These are phyloP conservation scores for Boletus barrowsii DNA, from an alignment of 768 basidiomycete species.

Conservation along the genomic window DNA sequence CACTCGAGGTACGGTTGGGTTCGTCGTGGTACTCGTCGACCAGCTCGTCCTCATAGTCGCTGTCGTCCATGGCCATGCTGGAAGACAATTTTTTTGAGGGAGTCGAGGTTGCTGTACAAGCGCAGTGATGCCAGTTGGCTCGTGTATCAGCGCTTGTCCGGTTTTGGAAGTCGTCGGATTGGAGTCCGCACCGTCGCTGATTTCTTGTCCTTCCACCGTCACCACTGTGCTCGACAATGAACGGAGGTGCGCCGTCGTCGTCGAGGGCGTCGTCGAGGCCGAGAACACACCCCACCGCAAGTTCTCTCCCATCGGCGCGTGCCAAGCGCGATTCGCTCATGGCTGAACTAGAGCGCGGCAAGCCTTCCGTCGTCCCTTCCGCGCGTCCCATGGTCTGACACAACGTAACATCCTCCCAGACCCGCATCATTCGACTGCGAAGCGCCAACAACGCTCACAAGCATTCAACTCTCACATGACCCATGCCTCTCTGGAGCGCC, in stretches of 20 bases:
- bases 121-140: not conserved
- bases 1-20: not conserved
- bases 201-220: not conserved
- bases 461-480: constrained; percentile 60
- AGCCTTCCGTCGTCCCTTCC: not conserved
- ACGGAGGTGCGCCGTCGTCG: constrained; percentile 10
- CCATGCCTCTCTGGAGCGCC: constrained; percentile 65
- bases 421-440: constrained; percentile 62
- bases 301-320: constrained; percentile 13
- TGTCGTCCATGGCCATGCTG: constrained; percentile 10
- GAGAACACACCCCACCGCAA: not conserved
- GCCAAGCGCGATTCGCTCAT: constrained; percentile 63
- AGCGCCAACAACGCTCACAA: constrained; percentile 63
- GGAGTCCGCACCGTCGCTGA: not conserved
- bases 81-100: not conserved
- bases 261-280: constrained; percentile 11
- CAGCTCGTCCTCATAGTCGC: constrained; percentile 20
- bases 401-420: constrained; percentile 36
- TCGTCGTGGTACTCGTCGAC: constrained; percentile 19
- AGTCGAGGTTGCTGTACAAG: constrained; percentile 8
- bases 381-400: not conserved
- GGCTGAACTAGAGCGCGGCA: constrained; percentile 67
- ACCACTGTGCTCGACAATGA: constrained; percentile 9
- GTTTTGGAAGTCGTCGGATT: constrained; percentile 1
- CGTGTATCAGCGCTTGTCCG: not conserved